These are phyloP conservation scores for Acacia concinna DNA, from an alignment of 331 rosid genomes.

Conservation along the genomic window DNA sequence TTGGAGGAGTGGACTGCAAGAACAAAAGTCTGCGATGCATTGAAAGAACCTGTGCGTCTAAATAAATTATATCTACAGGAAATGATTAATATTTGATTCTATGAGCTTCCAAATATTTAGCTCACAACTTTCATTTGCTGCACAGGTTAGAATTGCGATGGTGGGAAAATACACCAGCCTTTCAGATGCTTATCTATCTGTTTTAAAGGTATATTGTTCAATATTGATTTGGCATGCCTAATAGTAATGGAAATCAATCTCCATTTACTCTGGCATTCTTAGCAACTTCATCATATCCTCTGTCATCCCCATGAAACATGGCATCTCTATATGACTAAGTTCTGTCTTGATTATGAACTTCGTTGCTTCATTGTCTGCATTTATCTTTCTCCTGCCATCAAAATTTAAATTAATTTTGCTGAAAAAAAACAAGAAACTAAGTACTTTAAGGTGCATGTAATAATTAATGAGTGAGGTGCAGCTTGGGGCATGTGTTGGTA, in stretches of 20 bases:
- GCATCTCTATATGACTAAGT: neutral
- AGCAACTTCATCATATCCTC: neutral
- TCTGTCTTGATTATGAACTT: neutral
- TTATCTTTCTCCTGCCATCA: neutral
- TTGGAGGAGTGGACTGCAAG: constrained; percentile 82
- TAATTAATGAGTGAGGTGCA: neutral
- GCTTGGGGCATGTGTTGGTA: neutral
- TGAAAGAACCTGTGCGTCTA: constrained; percentile 65
- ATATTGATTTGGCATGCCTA: neutral
- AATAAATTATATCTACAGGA: constrained; percentile 5
- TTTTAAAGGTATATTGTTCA: constrained; percentile 56
- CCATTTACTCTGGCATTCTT: constrained; percentile 16
- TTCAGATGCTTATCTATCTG: constrained; percentile 93
- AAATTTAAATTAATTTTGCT: neutral
- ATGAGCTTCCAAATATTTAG: constrained; percentile 19
- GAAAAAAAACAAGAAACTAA: neutral
- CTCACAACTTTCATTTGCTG: constrained; percentile 11
- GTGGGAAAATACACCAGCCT: constrained; percentile 95
- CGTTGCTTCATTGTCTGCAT: neutral
- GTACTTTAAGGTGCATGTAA: neutral
- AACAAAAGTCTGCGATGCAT: constrained; percentile 57
- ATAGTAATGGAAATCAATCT: neutral
- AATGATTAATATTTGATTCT: constrained; percentile 8
- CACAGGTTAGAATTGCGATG: constrained; percentile 92
- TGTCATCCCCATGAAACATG: neutral